A percentile compares a stretch with the other conserved stretches of the same genome.
These are phyloP conservation scores for Arxiozyma slooffiae DNA, from an alignment of 1,139 yeast genomes.

Conservation along the genomic window DNA sequence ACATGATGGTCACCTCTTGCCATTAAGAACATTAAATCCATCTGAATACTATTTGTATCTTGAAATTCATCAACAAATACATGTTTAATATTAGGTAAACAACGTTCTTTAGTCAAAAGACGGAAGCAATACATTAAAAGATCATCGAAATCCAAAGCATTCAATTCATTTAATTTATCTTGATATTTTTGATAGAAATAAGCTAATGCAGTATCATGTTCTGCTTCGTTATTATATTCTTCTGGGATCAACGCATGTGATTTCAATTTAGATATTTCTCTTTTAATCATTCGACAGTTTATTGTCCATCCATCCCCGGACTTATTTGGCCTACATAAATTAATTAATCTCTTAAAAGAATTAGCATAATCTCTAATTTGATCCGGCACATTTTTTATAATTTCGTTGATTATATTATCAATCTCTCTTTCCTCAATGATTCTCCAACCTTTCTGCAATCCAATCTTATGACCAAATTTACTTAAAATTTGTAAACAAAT, in stretches of 20 bases:
- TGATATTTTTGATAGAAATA: conserved; percentile 48
- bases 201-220: conserved; percentile 29
- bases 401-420: conserved; percentile 39
- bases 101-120: conserved; percentile 39
- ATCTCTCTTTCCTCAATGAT: conserved; percentile 65
- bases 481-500: conserved; percentile 56
- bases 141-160: conserved; percentile 74
- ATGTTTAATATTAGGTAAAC: conserved; percentile 48
- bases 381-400: conserved; percentile 33
- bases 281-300: conserved; percentile 33
- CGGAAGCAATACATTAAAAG: conserved; percentile 48
- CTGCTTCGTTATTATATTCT: conserved; percentile 28
- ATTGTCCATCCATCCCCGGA: conserved; percentile 25
- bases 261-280: conserved; percentile 45
- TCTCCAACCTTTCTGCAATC: conserved; percentile 38
- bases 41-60: conserved; percentile 75
- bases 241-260: conserved; percentile 39
- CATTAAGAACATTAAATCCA: conserved; percentile 54
- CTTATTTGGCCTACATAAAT: conserved; percentile 17
- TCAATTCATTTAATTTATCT: conserved; percentile 32
- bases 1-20: no score
- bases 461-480: conserved; percentile 46
- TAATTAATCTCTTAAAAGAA: conserved; percentile 23
- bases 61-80: conserved; percentile 91
- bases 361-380: conserved; percentile 28